Evolutionary conservation across 139 green algal species (phyloP).

Genomic region (Chlorella sp.): DNA sequence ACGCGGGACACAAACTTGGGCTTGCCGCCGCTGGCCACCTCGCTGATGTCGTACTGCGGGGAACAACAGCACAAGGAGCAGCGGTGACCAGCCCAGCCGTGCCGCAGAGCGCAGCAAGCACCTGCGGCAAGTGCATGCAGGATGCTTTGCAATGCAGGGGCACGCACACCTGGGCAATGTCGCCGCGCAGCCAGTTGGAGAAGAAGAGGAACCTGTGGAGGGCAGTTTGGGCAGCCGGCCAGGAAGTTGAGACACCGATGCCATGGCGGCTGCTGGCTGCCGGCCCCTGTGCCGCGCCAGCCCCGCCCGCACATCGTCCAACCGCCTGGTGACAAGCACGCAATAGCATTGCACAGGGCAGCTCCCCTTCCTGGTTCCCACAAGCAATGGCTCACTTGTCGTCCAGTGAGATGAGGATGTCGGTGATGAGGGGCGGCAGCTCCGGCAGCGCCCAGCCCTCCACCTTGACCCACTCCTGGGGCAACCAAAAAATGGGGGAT

Average conservation of each 20-base stretch:
- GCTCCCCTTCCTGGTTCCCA: too few relatives aligned
- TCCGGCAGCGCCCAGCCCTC: conserved; percentile 85
- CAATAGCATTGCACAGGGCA: too few relatives aligned
- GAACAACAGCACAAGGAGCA: too few relatives aligned
- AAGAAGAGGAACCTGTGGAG: conserved; percentile 74
- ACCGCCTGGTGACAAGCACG: too few relatives aligned
- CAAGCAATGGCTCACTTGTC: conserved; percentile 51
- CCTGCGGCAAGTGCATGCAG: neutral
- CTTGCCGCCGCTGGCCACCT: conserved; percentile 58
- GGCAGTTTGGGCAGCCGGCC: too few relatives aligned
- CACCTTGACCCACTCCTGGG: conserved; percentile 57
- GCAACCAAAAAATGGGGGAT: too few relatives aligned
- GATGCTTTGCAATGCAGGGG: neutral
- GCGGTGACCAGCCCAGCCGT: too few relatives aligned
- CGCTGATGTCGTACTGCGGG: conserved; percentile 83
- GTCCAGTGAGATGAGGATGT: conserved; percentile 89
- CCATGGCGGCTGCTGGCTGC: too few relatives aligned
- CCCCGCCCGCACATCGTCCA: too few relatives aligned
- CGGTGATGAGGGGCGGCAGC: conserved; percentile 86
- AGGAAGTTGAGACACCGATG: too few relatives aligned
- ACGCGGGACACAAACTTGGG: conserved; percentile 72
- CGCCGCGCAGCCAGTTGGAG: conserved; percentile 78
- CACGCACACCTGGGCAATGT: conserved; percentile 71
- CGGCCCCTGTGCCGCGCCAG: too few relatives aligned
- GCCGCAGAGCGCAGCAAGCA: too few relatives aligned